Evolutionary conservation across 225 moss, liverwort and hornwort species (phyloP).

Genomic region (Sphagnum tenellum): DNA sequence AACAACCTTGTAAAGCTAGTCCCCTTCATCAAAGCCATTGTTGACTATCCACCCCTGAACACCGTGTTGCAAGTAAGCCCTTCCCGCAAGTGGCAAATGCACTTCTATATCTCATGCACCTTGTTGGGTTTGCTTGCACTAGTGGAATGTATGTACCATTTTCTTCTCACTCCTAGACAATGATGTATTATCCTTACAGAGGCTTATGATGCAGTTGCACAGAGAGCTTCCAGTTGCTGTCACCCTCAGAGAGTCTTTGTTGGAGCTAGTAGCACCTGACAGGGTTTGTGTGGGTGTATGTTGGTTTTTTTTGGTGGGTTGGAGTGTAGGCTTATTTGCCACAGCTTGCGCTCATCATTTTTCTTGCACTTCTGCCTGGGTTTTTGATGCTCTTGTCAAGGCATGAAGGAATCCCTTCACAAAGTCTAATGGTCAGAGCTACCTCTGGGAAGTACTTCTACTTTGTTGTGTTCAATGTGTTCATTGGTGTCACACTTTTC

Average conservation of each 20-base stretch:
- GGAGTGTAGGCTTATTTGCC: conserved; percentile 59
- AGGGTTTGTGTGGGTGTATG: no score
- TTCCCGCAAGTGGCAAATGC: no score
- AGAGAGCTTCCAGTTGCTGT: no score
- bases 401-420: conserved; percentile 60
- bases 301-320: background rate
- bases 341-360: conserved; percentile 63
- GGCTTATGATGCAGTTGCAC: no score
- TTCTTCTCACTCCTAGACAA: no score
- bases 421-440: conserved; percentile 69
- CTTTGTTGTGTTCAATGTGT: conserved; percentile 84
- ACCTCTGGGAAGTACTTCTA: conserved; percentile 83
- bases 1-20: conserved; percentile 62
- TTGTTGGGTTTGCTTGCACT: no score
- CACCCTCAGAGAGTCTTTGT: no score
- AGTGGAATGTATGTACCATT: no score
- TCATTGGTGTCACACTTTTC: conserved; percentile 74
- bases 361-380: conserved; percentile 53
- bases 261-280: no score
- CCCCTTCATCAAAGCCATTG: conserved; percentile 68
- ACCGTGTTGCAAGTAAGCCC: conserved; percentile 43
- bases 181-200: no score
- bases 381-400: conserved; percentile 56
- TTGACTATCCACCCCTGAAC: conserved; percentile 41
- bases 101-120: no score